phyloP scores from a whole-genome alignment of 2,329 filamentous ascomycete species.

The Leptographium lundbergii region DNA sequence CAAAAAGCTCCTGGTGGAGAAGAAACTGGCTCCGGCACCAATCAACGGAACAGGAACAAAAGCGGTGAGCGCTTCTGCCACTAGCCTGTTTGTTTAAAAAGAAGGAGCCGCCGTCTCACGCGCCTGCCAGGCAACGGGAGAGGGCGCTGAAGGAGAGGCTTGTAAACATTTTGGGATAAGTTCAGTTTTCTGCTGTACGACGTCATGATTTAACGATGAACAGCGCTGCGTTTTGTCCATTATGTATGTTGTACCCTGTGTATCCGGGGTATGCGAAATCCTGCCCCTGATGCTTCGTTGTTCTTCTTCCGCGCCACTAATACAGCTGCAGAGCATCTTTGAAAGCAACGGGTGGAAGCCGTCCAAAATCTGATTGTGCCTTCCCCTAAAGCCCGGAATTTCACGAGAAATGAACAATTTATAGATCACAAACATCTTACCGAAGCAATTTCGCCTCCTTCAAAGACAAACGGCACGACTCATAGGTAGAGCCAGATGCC shows the following conservation, averaged over 20 bases:
- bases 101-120: constrained; percentile 4
- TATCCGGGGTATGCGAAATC: neutral
- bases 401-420: neutral
- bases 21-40: neutral
- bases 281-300: neutral
- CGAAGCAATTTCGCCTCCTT: neutral
- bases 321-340: neutral
- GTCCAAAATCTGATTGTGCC: neutral
- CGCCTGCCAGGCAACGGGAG: constrained; percentile 6
- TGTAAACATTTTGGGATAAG: neutral
- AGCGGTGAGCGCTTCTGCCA: constrained; percentile 11
- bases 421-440: neutral
- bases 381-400: neutral
- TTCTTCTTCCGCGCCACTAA: neutral
- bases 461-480: neutral
- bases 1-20: constrained; percentile 9
- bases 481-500: constrained; percentile 4
- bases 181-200: neutral
- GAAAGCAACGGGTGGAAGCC: neutral
- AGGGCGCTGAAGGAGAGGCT: neutral
- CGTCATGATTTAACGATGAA: neutral
- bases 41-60: neutral
- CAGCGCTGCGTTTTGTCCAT: neutral
- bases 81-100: constrained; percentile 3
- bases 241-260: neutral